phyloP scores from a whole-genome alignment of 495 filamentous ascomycete species.

The Hyaloscypha hepaticicola region DNA sequence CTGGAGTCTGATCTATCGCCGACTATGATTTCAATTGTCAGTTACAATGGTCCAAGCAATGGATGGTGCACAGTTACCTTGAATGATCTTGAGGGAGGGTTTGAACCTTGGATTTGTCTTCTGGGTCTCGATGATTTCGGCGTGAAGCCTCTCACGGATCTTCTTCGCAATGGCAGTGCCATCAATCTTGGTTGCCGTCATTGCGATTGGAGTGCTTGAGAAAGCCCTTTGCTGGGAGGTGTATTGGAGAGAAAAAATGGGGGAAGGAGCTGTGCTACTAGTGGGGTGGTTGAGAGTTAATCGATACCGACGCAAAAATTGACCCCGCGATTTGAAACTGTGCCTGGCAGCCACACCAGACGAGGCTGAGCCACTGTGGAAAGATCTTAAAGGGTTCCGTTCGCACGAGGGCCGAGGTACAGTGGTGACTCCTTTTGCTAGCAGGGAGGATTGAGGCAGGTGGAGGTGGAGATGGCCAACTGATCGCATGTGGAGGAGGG shows the following conservation, averaged over 20 bases:
- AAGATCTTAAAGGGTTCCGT: constrained; percentile 3
- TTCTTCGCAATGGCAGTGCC: constrained; percentile 89
- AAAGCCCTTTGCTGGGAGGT: constrained; percentile 28
- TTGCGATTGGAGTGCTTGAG: constrained; percentile 52
- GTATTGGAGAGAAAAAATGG: constrained; percentile 6
- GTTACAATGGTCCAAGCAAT: constrained; percentile 16
- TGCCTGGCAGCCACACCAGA: constrained; percentile 18
- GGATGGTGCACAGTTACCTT: constrained; percentile 57
- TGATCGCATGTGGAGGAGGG: constrained; percentile 10
- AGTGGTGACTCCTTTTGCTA: background rate
- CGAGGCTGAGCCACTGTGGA: constrained; percentile 14
- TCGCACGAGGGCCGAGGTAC: constrained; percentile 19
- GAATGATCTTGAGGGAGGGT: constrained; percentile 87
- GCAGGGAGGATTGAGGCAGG: background rate
- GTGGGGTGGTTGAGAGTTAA: constrained; percentile 17
- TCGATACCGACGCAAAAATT: constrained; percentile 17
- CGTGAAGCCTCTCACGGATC: constrained; percentile 76
- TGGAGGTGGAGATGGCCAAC: background rate
- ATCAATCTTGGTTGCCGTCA: constrained; percentile 91
- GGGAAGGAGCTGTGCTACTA: background rate
- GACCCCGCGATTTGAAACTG: constrained; percentile 26
- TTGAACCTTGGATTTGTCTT: constrained; percentile 79
- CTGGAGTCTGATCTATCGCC: constrained; percentile 90
- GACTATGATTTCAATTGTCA: constrained; percentile 45
- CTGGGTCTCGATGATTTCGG: constrained; percentile 79